Evolutionary conservation across 208 protist species (phyloP), one percentile per base, ranked within the genome.

Genomic region (Trypanosoma vivax): DNA sequence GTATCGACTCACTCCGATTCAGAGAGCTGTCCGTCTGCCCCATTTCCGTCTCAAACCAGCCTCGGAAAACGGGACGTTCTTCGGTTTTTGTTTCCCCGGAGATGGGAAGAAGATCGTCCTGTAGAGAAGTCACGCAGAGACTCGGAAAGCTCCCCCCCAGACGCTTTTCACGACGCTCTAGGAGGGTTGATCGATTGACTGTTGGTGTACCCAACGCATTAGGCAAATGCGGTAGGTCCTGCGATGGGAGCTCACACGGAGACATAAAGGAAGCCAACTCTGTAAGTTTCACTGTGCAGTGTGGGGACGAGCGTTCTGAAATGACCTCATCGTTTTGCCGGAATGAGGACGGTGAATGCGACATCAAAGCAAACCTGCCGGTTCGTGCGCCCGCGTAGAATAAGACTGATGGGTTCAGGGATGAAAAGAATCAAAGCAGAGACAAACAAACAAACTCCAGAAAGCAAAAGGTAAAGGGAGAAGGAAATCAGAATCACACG

Each of bases 161-260:
- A 34, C 61, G 59, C 59, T 77, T 68, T 39, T 76, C 70, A 39
- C 85, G 80, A 10, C 85, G 80, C 64, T 92, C 81, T 10, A 89
- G 62, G 50, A 92, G 55, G 11, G 85, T 92, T 48, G 70, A 55
- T 4, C 62, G 80, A 16, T 72, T 57, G 14, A 50, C 49, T 16
- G 18, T 40, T n/a, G 11, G 13, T 49, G 7, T 29, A 24, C 25
- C 2, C 33, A 19, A 2, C 6, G 41, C 28, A 27, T 19, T 19
- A 28, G 43, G 16, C 14, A n/a, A 31, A 39, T 49, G 43, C 27
- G 14, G 23, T 43, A 14, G 34, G 19, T 6, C 28, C 14, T 27
- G 30, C 2, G 16, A 33, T 34, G 3, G 13, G 28, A 47, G n/a
- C n/a, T n/a, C n/a, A n/a, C n/a, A n/a, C n/a, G n/a, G n/a, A n/a